A percentile compares a stretch with the other conserved stretches of the same genome.
phyloP scores from a whole-genome alignment of 1,139 yeast species.

The Taphrina betulina region DNA sequence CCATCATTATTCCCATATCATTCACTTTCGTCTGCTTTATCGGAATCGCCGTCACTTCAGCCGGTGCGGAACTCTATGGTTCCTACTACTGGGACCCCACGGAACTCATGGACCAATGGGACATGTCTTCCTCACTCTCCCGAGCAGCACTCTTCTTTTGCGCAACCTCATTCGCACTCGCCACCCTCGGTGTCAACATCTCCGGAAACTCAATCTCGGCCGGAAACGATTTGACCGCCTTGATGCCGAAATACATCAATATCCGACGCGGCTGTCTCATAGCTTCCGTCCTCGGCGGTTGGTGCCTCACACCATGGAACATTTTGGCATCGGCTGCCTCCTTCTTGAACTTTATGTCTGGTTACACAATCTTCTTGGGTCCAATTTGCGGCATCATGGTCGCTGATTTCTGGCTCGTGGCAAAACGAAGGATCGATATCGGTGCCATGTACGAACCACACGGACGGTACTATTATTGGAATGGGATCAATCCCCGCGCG shows the following conservation, averaged over 20 bases:
- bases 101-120: conserved; percentile 1
- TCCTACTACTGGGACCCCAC: conserved; percentile 76
- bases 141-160: conserved; percentile 86
- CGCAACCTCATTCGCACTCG: conserved; percentile 63
- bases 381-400: conserved; percentile 44
- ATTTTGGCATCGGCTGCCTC: conserved; percentile 43
- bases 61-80: conserved; percentile 68
- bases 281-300: conserved; percentile 43
- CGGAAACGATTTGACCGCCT: conserved; percentile 58
- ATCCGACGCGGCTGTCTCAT: conserved; percentile 48
- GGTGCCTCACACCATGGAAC: conserved; percentile 44
- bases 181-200: conserved; percentile 40
- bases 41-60: conserved; percentile 82
- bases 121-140: no score
- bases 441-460: conserved; percentile 43
- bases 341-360: conserved; percentile 43
- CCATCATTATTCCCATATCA: conserved; percentile 46
- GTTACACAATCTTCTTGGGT: conserved; percentile 45
- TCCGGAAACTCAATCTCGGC: conserved; percentile 62
- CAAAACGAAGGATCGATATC: conserved; percentile 41
- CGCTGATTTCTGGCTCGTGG: conserved; percentile 44
- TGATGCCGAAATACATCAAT: conserved; percentile 55
- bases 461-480: conserved; percentile 44
- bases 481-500: conserved; percentile 45
- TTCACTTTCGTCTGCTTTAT: conserved; percentile 79